phyloP scores from a whole-genome alignment of 139 green algal species.

The Volvox reticuliferus region DNA sequence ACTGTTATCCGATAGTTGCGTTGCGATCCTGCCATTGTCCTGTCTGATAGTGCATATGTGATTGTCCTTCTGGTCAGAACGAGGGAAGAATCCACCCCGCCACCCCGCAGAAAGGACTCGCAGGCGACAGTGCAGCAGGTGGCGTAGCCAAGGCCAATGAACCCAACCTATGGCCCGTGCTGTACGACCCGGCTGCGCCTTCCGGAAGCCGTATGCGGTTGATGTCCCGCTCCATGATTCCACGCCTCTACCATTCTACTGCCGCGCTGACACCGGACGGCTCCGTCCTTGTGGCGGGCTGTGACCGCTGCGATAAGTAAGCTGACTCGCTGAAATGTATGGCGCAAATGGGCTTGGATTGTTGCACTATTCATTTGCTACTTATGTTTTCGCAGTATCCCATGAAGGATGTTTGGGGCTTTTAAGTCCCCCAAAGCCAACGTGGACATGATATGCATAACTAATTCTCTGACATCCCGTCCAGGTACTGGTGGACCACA shows the following conservation, averaged over 20 bases:
- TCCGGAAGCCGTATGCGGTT: conserved; percentile 15
- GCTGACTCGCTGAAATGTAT: too few relatives aligned
- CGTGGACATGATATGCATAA: too few relatives aligned
- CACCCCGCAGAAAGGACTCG: conserved; percentile 49
- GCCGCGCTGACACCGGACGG: conserved; percentile 54
- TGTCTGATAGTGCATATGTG: too few relatives aligned
- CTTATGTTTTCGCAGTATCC: too few relatives aligned
- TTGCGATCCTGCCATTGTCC: too few relatives aligned
- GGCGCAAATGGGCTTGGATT: too few relatives aligned
- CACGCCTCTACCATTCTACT: conserved; percentile 52
- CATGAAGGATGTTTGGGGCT: too few relatives aligned
- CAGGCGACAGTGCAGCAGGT: conserved; percentile 45
- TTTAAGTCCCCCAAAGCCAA: too few relatives aligned
- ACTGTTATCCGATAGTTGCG: too few relatives aligned
- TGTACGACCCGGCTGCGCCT: conserved; percentile 50
- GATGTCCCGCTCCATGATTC: conserved; percentile 40
- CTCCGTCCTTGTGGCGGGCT: conserved; percentile 52
- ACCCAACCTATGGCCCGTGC: conserved; percentile 52
- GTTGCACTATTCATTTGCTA: too few relatives aligned
- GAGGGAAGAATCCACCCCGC: too few relatives aligned
- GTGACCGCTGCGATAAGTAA: conserved; percentile 53
- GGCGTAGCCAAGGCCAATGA: conserved; percentile 39
- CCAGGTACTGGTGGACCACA: conserved; percentile 40
- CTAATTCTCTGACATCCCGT: background rate
- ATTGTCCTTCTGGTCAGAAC: too few relatives aligned